A percentile compares a stretch with the other conserved stretches of the same genome.
Evolutionary conservation across 495 filamentous ascomycete genomes (phyloP).

Genomic region (Thermothielavioides terrestris): DNA sequence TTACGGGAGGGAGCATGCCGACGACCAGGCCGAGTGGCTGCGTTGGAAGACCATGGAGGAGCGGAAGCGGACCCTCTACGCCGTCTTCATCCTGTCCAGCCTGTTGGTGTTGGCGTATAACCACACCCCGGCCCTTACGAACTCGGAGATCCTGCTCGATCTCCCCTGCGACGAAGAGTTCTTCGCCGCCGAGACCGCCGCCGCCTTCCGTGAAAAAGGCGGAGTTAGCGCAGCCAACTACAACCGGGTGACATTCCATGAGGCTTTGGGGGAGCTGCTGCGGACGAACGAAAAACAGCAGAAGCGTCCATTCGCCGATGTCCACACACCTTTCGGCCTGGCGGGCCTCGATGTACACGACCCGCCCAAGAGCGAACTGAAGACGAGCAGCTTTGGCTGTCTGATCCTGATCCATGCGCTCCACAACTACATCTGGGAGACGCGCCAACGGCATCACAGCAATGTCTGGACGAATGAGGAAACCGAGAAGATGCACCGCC

Average conservation of each 20-base stretch:
- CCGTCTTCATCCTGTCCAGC: constrained; percentile 84
- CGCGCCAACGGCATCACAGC: constrained; percentile 80
- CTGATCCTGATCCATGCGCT: constrained; percentile 88
- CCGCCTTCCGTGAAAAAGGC: constrained; percentile 68
- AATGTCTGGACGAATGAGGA: constrained; percentile 86
- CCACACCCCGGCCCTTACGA: constrained; percentile 79
- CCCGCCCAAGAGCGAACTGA: constrained; percentile 55
- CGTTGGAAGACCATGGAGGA: constrained; percentile 85
- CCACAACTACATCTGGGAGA: constrained; percentile 99
- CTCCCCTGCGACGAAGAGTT: constrained; percentile 91
- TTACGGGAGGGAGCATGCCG: constrained; percentile 40
- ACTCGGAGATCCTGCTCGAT: constrained; percentile 87
- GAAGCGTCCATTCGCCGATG: constrained; percentile 30
- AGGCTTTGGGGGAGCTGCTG: constrained; percentile 70
- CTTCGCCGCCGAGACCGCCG: constrained; percentile 74
- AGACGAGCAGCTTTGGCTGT: constrained; percentile 91
- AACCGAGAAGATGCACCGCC: constrained; percentile 91
- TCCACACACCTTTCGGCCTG: constrained; percentile 40
- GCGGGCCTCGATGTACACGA: constrained; percentile 36
- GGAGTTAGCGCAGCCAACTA: constrained; percentile 58
- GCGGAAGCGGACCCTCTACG: constrained; percentile 86
- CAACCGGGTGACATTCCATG: constrained; percentile 60
- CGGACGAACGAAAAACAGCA: constrained; percentile 66
- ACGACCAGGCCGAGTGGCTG: constrained; percentile 78
- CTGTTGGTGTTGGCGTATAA: constrained; percentile 90